phyloP scores from a whole-genome alignment of 2,329 filamentous ascomycete species.

The Aspergillus tanneri region DNA sequence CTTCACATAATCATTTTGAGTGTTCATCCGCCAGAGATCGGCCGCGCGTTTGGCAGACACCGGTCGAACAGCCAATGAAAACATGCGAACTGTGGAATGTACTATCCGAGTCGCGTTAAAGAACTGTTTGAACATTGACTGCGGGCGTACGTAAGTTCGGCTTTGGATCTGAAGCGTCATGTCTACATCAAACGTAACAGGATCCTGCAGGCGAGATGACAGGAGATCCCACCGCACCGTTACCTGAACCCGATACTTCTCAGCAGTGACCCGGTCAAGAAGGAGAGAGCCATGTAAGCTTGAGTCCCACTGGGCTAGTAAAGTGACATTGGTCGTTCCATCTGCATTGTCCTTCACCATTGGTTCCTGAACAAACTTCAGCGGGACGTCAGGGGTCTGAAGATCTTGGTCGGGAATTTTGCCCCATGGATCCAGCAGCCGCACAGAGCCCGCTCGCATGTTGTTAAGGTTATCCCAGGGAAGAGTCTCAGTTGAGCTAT shows the following conservation, averaged over 20 bases:
- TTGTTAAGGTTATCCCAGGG: slow-evolving; percentile 82
- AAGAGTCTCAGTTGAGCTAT: slow-evolving; percentile 82
- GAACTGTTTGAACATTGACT: slow-evolving; percentile 80
- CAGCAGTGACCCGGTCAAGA: slow-evolving; percentile 88
- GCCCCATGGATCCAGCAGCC: slow-evolving; percentile 78
- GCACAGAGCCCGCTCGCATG: slow-evolving; percentile 76
- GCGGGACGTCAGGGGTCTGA: slow-evolving; percentile 68
- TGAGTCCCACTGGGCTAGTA: slow-evolving; percentile 95
- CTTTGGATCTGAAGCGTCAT: slow-evolving; percentile 80
- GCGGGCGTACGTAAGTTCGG: slow-evolving; percentile 78
- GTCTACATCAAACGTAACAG: slow-evolving; percentile 82
- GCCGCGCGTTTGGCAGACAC: slow-evolving; percentile 86
- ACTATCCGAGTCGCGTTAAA: slow-evolving; percentile 85
- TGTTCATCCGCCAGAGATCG: slow-evolving; percentile 95
- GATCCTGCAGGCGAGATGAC: slow-evolving; percentile 79
- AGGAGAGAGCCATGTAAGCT: slow-evolving; percentile 88
- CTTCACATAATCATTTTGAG: slow-evolving; percentile 91
- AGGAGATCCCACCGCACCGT: slow-evolving; percentile 81
- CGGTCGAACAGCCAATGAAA: slow-evolving; percentile 81
- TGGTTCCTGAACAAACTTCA: slow-evolving; percentile 76
- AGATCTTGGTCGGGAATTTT: slow-evolving; percentile 78
- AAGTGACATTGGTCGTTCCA: slow-evolving; percentile 80
- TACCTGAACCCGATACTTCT: slow-evolving; percentile 88
- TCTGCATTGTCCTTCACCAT: slow-evolving; percentile 82
- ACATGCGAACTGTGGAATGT: slow-evolving; percentile 81